Percentiles rank a stretch among this genome's conserved stretches.
Conservation (phyloP, 352 stramenopile genomes). For the Phytophthora pluvialis region DNA sequence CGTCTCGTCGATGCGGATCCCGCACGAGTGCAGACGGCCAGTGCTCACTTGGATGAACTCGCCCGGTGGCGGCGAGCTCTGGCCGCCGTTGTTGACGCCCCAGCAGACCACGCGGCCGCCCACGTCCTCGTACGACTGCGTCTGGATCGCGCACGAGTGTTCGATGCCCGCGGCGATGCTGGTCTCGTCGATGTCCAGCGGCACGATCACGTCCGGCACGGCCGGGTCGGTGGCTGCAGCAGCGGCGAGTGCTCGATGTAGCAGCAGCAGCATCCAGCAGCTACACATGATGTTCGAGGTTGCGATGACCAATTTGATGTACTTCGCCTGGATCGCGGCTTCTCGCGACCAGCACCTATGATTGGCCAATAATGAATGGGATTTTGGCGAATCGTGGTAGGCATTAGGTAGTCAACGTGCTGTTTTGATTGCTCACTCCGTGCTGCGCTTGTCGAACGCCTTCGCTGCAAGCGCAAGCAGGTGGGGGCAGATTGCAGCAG, state of each 20-base stretch:
- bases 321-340: constrained; percentile 21
- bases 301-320: constrained; percentile 2
- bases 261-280: constrained; percentile 18
- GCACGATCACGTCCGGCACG: constrained; percentile 35
- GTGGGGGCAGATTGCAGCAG: neutral
- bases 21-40: constrained; percentile 78
- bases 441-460: neutral
- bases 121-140: constrained; percentile 66
- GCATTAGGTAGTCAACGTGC: neutral
- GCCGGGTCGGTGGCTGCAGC: neutral
- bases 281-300: neutral
- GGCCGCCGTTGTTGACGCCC: constrained; percentile 66
- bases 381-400: constrained; percentile 22
- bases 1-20: constrained; percentile 77
- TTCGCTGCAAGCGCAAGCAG: neutral
- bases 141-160: constrained; percentile 84
- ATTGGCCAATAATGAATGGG: constrained; percentile 12
- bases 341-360: constrained; percentile 5
- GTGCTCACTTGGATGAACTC: constrained; percentile 85
- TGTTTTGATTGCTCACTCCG: constrained; percentile 1
- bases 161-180: constrained; percentile 78
- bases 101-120: constrained; percentile 81
- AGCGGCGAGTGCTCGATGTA: constrained; percentile 9
- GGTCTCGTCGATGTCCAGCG: constrained; percentile 81
- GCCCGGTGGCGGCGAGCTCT: constrained; percentile 52